These are phyloP conservation scores for Sporothrix pseudoabietina DNA, from an alignment of 2,329 filamentous ascomycete genomes.

Conservation along the genomic window DNA sequence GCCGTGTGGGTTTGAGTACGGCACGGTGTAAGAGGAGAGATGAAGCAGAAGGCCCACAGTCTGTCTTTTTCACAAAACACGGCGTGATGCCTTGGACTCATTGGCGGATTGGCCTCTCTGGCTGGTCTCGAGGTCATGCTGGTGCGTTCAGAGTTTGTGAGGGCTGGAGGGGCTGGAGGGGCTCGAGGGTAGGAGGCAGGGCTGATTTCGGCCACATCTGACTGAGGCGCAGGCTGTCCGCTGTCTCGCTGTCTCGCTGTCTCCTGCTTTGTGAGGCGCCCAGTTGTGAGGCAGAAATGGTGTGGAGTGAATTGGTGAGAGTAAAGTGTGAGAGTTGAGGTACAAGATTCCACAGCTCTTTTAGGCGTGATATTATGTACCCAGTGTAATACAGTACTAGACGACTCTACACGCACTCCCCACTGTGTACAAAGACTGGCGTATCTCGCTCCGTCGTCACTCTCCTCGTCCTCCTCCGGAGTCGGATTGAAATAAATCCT, in stretches of 20 bases:
- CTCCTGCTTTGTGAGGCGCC: not conserved
- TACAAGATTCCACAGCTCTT: not conserved
- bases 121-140: not conserved
- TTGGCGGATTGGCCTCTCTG: conserved; percentile 30
- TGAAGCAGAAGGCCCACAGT: not conserved
- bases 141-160: not conserved
- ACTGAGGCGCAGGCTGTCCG: conserved; percentile 5
- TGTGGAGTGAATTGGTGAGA: not conserved
- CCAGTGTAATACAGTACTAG: not conserved
- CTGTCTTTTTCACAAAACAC: not conserved
- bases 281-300: not conserved
- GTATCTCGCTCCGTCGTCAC: not conserved
- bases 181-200: not conserved
- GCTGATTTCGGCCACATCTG: conserved; percentile 7
- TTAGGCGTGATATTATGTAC: not conserved
- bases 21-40: conserved; percentile 7
- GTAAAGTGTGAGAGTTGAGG: not conserved
- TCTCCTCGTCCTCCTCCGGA: not conserved
- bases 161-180: no score
- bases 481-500: not conserved
- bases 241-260: no score
- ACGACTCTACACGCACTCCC: not conserved
- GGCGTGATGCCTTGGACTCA: not conserved
- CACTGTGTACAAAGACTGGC: conserved; percentile 9
- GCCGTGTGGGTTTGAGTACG: conserved; percentile 4